A percentile compares a stretch with the other conserved stretches of the same genome.
Conservation (phyloP, 345 rosid genomes). For the Hirschfeldia incana region DNA sequence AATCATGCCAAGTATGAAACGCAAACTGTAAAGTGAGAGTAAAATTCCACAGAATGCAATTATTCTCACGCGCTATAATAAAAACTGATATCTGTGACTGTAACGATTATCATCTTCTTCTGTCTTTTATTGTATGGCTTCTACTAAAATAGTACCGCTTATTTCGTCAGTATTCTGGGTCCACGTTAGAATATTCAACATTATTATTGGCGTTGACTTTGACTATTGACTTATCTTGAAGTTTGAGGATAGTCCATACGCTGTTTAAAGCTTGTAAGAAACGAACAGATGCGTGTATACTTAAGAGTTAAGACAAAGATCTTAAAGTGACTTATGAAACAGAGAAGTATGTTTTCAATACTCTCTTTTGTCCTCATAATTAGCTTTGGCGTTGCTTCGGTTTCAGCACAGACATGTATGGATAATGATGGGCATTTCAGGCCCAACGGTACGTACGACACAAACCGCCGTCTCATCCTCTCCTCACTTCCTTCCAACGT, state of each 20-base stretch:
- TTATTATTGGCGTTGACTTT: neutral
- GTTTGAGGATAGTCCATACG: neutral
- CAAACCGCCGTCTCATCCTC: constrained; percentile 27
- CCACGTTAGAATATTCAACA: neutral
- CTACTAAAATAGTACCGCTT: too few species aligned
- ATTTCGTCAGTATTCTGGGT: neutral
- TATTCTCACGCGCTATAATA: too few species aligned
- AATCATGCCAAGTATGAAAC: too few species aligned
- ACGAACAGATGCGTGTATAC: neutral
- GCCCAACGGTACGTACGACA: constrained; percentile 21
- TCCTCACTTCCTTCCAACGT: constrained; percentile 33
- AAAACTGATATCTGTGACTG: too few species aligned
- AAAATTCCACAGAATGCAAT: too few species aligned
- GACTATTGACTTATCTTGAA: neutral
- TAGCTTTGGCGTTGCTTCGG: neutral
- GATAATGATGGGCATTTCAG: constrained; percentile 26
- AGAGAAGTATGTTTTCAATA: neutral
- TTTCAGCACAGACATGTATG: constrained; percentile 5
- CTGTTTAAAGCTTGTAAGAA: neutral
- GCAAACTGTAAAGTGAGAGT: too few species aligned
- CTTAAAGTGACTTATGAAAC: constrained; percentile 2
- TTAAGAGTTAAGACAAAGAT: neutral
- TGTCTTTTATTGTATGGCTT: too few species aligned
- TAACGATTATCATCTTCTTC: too few species aligned
- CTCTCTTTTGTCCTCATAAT: constrained; percentile 20